Evolutionary conservation across 2,329 filamentous ascomycete genomes (phyloP).

Genomic region (Aaosphaeria pasadenensis): DNA sequence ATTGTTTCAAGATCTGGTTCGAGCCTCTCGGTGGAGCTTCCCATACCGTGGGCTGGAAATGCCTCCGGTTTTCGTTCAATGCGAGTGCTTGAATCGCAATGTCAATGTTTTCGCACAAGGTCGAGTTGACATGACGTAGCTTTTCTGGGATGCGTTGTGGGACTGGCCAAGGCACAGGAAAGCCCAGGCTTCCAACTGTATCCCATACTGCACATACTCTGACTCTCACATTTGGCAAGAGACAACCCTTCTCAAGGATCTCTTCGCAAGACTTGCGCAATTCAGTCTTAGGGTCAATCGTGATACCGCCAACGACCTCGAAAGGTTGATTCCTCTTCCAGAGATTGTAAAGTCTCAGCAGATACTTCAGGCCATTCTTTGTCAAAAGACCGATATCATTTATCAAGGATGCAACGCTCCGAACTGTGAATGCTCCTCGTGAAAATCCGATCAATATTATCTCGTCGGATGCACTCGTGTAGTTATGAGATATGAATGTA

Average conservation of each 20-base stretch:
- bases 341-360: constrained; percentile 39
- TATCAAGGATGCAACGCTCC: constrained; percentile 43
- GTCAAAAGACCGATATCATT: constrained; percentile 48
- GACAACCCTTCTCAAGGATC: constrained; percentile 30
- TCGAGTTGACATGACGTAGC: constrained; percentile 50
- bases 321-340: constrained; percentile 13
- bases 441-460: constrained; percentile 49
- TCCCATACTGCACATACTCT: constrained; percentile 49
- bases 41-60: constrained; percentile 54
- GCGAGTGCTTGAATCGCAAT: constrained; percentile 57
- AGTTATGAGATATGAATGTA: constrained; percentile 52
- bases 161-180: constrained; percentile 20
- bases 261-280: constrained; percentile 43
- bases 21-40: constrained; percentile 43
- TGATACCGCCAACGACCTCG: constrained; percentile 44
- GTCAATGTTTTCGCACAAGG: constrained; percentile 42
- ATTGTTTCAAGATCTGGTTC: constrained; percentile 47
- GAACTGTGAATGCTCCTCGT: constrained; percentile 46
- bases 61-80: constrained; percentile 51
- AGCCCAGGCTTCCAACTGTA: constrained; percentile 47
- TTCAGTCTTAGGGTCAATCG: constrained; percentile 42
- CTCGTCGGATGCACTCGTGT: constrained; percentile 45
- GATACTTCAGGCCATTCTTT: constrained; percentile 42
- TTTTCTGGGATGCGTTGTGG: constrained; percentile 36
- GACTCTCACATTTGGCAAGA: constrained; percentile 33